phyloP scores from a whole-genome alignment of 179 eudicot species.

The Actinidia arguta region DNA sequence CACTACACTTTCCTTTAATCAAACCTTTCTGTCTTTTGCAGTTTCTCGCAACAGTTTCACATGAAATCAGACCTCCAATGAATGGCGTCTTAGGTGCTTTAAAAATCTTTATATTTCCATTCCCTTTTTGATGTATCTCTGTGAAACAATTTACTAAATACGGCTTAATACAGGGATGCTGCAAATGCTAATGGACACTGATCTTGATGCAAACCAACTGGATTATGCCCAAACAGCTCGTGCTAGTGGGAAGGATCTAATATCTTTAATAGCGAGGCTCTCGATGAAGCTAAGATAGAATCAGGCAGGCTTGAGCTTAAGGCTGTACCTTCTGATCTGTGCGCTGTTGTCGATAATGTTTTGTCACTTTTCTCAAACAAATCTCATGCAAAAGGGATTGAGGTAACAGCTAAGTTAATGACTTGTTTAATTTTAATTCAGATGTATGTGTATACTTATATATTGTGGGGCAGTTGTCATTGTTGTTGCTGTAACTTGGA shows the following conservation, averaged over 20 bases:
- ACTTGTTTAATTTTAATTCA: neutral
- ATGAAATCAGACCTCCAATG: constrained; percentile 99
- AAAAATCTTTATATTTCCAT: neutral
- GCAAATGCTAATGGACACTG: constrained; percentile 93
- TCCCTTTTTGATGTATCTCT: neutral
- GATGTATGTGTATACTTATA: neutral
- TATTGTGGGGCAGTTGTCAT: neutral
- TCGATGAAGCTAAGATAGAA: constrained; percentile 98
- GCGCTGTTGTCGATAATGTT: constrained; percentile 77
- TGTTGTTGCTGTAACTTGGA: neutral
- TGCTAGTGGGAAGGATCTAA: constrained; percentile 83
- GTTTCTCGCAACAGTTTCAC: constrained; percentile 99
- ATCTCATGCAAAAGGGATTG: constrained; percentile 77
- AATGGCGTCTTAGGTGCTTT: constrained; percentile 92
- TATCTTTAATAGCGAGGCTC: constrained; percentile 83
- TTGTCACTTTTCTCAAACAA: constrained; percentile 74
- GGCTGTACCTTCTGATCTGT: constrained; percentile 85
- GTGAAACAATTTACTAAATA: constrained; percentile 3
- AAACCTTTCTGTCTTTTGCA: constrained; percentile 37
- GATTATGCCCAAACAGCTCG: constrained; percentile 92
- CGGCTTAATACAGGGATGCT: constrained; percentile 74
- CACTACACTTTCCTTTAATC: constrained; percentile 17
- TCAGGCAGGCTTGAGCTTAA: constrained; percentile 96
- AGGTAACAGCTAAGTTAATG: constrained; percentile 46
- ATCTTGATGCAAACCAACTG: constrained; percentile 68